These are phyloP conservation scores for Metschnikowia gelsemii DNA, from an alignment of 805 yeast species.

Conservation along the genomic window DNA sequence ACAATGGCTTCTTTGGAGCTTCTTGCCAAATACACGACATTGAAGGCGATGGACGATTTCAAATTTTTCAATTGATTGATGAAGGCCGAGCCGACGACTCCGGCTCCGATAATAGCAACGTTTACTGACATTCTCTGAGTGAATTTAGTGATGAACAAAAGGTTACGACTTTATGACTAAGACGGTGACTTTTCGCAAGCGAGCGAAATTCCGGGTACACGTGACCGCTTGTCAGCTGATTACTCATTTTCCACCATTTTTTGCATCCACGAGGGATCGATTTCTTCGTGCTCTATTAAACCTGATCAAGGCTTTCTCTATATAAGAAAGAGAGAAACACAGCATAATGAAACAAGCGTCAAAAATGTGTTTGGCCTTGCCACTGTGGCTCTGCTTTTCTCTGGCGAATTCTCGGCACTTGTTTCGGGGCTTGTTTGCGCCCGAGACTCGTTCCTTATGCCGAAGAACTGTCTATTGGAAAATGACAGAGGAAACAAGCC, in stretches of 20 bases:
- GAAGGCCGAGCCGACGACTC: constrained; percentile 94
- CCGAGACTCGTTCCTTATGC: constrained; percentile 35
- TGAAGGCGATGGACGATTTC: constrained; percentile 62
- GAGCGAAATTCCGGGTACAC: constrained; percentile 8
- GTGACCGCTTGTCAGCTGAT: constrained; percentile 10
- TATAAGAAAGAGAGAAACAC: not conserved
- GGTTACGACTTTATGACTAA: too few relatives aligned
- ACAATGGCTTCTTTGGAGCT: constrained; percentile 68
- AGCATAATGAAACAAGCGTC: not conserved
- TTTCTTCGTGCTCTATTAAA: too few relatives aligned
- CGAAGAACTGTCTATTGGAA: constrained; percentile 25
- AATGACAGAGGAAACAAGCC: constrained; percentile 66
- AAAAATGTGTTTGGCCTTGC: not conserved
- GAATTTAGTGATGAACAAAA: not conserved
- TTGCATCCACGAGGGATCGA: too few relatives aligned
- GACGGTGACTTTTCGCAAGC: not conserved
- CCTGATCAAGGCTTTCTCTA: too few relatives aligned
- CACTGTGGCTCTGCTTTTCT: constrained; percentile 1
- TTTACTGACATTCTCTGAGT: constrained; percentile 35
- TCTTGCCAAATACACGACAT: constrained; percentile 74
- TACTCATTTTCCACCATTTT: too few relatives aligned
- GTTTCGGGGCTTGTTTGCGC: too few relatives aligned
- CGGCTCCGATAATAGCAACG: constrained; percentile 64
- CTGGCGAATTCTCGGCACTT: too few relatives aligned
- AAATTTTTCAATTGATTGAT: constrained; percentile 71